phyloP scores from a whole-genome alignment of 2,329 filamentous ascomycete species.

The Colletotrichum sp. region DNA sequence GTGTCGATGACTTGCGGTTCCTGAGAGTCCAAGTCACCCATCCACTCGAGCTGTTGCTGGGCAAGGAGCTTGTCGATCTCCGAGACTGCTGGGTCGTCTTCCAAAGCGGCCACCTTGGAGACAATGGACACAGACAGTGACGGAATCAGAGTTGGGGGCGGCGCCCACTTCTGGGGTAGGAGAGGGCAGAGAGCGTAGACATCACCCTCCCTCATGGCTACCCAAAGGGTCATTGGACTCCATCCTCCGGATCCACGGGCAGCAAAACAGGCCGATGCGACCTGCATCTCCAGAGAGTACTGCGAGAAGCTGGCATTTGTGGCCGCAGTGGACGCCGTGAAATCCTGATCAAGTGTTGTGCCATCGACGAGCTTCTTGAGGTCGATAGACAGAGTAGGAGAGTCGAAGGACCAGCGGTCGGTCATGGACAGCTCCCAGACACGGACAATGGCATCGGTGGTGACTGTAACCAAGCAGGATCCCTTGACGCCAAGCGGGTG shows the following conservation, averaged over 20 bases:
- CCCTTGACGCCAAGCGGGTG: conserved; percentile 88
- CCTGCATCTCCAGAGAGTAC: conserved; percentile 91
- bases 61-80: conserved; percentile 60
- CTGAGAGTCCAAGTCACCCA: conserved; percentile 69
- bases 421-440: conserved; percentile 89
- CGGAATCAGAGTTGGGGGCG: conserved; percentile 76
- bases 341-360: conserved; percentile 80
- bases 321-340: conserved; percentile 75
- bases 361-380: conserved; percentile 89
- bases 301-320: conserved; percentile 85
- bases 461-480: conserved; percentile 85
- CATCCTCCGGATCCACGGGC: conserved; percentile 76
- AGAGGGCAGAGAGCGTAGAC: conserved; percentile 93
- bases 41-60: conserved; percentile 71
- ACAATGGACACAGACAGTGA: conserved; percentile 85
- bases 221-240: conserved; percentile 95
- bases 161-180: conserved; percentile 85
- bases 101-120: conserved; percentile 69
- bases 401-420: conserved; percentile 86
- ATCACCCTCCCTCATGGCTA: conserved; percentile 94
- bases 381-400: conserved; percentile 83
- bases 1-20: conserved; percentile 62
- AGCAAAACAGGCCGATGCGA: conserved; percentile 84
- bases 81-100: conserved; percentile 62
- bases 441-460: conserved; percentile 84